Conservation (phyloP, 2,329 filamentous ascomycete species). For the Ceratocystis cubensis region DNA sequence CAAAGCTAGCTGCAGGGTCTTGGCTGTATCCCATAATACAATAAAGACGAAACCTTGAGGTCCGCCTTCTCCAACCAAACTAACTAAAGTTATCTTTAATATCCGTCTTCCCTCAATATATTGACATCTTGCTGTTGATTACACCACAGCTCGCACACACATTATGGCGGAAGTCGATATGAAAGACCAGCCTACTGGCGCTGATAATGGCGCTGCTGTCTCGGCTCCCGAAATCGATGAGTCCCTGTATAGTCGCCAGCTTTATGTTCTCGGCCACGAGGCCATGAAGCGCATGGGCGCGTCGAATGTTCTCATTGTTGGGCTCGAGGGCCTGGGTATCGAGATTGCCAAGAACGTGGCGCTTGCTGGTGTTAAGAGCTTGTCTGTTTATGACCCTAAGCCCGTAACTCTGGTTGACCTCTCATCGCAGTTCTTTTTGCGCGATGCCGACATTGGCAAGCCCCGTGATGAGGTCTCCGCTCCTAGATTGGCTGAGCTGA, state of each 20-base stretch:
- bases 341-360: conserved; percentile 99
- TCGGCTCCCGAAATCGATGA: conserved; percentile 54
- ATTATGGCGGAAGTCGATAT: conserved; percentile 49
- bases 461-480: conserved; percentile 76
- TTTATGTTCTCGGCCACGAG: conserved; percentile 58
- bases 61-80: background rate
- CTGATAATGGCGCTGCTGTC: conserved; percentile 31
- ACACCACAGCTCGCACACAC: conserved; percentile 31
- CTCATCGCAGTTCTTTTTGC: conserved; percentile 95
- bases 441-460: conserved; percentile 77
- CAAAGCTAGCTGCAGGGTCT: conserved; percentile 31
- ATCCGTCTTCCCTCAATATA: too few relatives aligned
- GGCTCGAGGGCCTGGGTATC: conserved; percentile 85
- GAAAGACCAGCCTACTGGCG: conserved; percentile 27
- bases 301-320: conserved; percentile 85
- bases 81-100: too few relatives aligned
- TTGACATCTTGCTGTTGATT: too few relatives aligned
- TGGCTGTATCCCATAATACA: conserved; percentile 42
- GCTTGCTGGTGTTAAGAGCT: conserved; percentile 91
- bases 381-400: conserved; percentile 82
- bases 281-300: conserved; percentile 99
- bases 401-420: conserved; percentile 77
- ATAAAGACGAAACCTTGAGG: background rate
- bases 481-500: conserved; percentile 83
- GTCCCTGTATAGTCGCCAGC: conserved; percentile 61